Base-by-base conservation (phyloP, 768 basidiomycete genomes). In the Leccinum uliginosum region DNA sequence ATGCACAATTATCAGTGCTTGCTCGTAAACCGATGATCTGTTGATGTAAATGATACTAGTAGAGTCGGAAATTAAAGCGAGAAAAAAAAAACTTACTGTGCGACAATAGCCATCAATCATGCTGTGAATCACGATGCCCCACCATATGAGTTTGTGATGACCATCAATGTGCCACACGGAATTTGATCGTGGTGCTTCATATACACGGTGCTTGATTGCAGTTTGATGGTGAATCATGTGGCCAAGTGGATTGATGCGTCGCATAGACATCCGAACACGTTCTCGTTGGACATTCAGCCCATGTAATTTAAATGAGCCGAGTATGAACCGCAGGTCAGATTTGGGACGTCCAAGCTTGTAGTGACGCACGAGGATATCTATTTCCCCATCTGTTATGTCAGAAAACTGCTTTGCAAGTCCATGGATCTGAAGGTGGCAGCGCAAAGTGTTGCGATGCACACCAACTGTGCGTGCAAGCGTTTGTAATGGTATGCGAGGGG, bases 31-130 rank as follows among this genome's bases (percentile, higher is more conserved):
- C 67, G 14, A 26, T 5, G 6, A 26, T 26, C 24, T 26, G 24
- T 26, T 26, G 24, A 26, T 26, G 24, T 26, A 26, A 26, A 26
- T 26, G n/a, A n/a, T n/a, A n/a, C n/a, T n/a, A 26, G 24, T 26
- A 26, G 24, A 26, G 4, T 26, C 24, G 4, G 24, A 26, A 26
- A 26, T 26, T 26, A 26, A 4, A 26, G 24, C 24, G 6, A 26
- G 24, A 3, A 26, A 26, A 26, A 26, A 26, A 26, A 26, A 26
- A 26, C 24, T 26, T 26, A 26, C 6, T 3, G 56, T 73, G n/a
- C 62, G 23, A 58, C 64, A 65, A 44, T 60, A 66, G 0, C 73
- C 64, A 48, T 73, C 68, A 50, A 71, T 64, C 26, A 68, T 63
- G 0, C 64, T 62, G 50, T 69, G 68, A 19, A 69, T 60, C 0